Base-by-base conservation (phyloP, 805 yeast species). In the Candida quercuum region DNA sequence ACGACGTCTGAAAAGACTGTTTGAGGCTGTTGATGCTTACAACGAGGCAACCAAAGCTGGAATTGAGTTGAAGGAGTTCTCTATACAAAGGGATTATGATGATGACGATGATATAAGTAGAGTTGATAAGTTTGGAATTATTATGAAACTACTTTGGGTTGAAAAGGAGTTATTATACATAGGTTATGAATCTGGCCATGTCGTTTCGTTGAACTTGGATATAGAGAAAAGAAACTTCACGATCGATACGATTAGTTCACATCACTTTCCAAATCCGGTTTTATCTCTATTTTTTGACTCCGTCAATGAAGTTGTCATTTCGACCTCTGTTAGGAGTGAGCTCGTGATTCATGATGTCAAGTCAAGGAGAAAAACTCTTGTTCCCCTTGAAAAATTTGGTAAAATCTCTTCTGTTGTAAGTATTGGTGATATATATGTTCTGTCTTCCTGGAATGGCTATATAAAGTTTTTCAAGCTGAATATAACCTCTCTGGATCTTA, bases 141-240 rank as follows among this genome's bases (percentile, higher is more conserved):
- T 82, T 12, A 83, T 86, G 87, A 71, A 67, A 32, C 47, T 81
- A 3, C 42, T 51, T 1, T 70, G 75, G 57, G 48, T 70, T 1
- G 49, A 48, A 10, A 24, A 36, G 4, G 46, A 51, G 3, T 39
- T 57, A 1, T 50, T 76, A 14, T 57, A 58, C 14, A 63, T 81
- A 6, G 95, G 94, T 1, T 86, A 72, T 51, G 95, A 86, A 54
- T 78, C 84, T 14, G 95, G 95, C 0, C 78, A 74, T 47, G 66
- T 76, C 6, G 59, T 61, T 1, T 48, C 59, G 1, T 61, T 52
- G 21, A 35, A 46, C 11, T 22, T 72, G 4, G 28, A 49, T 13
- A n/a, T 30, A 12, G 34, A 35, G 4, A n/a, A 21, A 1, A 32
- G n/a, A 17, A 30, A 27, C n/a, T 42, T 21, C 20, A 23, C 39